Base-by-base conservation (phyloP, 306 rosid species). In the Malus asiatica region DNA sequence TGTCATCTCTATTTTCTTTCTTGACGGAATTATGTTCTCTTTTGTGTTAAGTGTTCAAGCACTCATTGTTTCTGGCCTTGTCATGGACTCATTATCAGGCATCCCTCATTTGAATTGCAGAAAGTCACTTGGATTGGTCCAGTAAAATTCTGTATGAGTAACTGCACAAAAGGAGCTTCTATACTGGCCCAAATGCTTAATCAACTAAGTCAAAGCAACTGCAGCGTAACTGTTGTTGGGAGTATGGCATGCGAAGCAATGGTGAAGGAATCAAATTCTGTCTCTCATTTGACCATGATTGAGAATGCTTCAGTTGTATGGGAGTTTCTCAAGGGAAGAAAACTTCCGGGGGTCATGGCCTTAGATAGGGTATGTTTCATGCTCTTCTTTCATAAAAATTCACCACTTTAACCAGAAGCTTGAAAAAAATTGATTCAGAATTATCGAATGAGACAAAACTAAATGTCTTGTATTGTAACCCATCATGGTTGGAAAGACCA, bases 241-340 rank as follows among this genome's bases (percentile, higher is more conserved):
- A 84, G 81, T 58, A 80, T 66, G 78, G 84, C 89, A 77, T 84
- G 92, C 80, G 78, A 90, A 82, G 80, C 86, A 35, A 70, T 90
- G 71, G 83, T 74, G 79, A 88, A 83, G 73, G 89, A 87, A 68
- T 76, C 84, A 66, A 86, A 81, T 85, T 78, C 81, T 11, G 27
- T 64, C 59, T 87, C 86, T 71, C 78, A 51, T 57, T 66, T 84
- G 79, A 83, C 75, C 76, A 83, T 77, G 83, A 30, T 95, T 72
- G 87, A 83, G 80, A 84, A 86, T 87, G 93, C 97, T 84, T 89
- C 98, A 6, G 96, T 86, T 71, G 86, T 90, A 74, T 92, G 98
- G 98, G 96, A 89, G 79, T 90, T 88, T 89, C 90, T 95, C 77
- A 90, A 92, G 84, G 92, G 95, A 82, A 88, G 94, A 83, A 90